These are phyloP conservation scores for Myriangium duriaei DNA, from an alignment of 2,329 filamentous ascomycete genomes.

Conservation along the genomic window DNA sequence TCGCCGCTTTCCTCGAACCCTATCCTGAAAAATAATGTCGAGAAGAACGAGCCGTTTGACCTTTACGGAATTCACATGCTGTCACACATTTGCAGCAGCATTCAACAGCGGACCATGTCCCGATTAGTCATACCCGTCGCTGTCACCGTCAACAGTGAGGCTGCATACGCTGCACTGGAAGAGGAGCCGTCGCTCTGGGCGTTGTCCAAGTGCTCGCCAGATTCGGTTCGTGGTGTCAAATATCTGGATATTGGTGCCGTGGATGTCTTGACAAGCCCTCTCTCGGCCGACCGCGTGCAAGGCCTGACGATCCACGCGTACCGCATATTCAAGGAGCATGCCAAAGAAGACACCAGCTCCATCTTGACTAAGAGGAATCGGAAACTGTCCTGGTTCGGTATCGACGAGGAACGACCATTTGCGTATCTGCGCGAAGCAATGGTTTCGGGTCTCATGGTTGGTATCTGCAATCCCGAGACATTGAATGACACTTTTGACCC, in stretches of 20 bases:
- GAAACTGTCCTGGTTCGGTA: conserved; percentile 84
- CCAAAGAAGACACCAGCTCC: conserved; percentile 59
- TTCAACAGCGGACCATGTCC: conserved; percentile 27
- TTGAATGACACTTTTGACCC: conserved; percentile 48
- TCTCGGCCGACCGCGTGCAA: conserved; percentile 61
- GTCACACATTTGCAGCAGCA: conserved; percentile 29
- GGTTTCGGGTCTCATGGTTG: conserved; percentile 81
- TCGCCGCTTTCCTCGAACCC: conserved; percentile 30
- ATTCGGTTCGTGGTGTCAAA: conserved; percentile 6
- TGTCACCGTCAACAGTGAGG: conserved; percentile 14
- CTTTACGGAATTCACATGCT: conserved; percentile 32
- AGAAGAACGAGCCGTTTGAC: conserved; percentile 25
- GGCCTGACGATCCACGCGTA: conserved; percentile 74
- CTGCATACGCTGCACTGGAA: conserved; percentile 6
- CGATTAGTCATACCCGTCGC: conserved; percentile 29
- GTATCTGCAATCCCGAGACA: conserved; percentile 64
- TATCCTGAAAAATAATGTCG: conserved; percentile 19
- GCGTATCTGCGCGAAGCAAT: conserved; percentile 84
- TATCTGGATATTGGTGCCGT: conserved; percentile 78
- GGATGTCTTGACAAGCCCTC: conserved; percentile 71
- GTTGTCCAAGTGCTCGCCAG: conserved; percentile 8
- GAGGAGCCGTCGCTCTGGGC: conserved; percentile 9
- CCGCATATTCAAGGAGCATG: conserved; percentile 63
- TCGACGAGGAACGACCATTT: conserved; percentile 74
- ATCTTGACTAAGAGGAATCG: conserved; percentile 60